A percentile compares a stretch with the other conserved stretches of the same genome.
Conservation (phyloP, 169 alveolate species). For the Plasmodium billcollinsi region DNA sequence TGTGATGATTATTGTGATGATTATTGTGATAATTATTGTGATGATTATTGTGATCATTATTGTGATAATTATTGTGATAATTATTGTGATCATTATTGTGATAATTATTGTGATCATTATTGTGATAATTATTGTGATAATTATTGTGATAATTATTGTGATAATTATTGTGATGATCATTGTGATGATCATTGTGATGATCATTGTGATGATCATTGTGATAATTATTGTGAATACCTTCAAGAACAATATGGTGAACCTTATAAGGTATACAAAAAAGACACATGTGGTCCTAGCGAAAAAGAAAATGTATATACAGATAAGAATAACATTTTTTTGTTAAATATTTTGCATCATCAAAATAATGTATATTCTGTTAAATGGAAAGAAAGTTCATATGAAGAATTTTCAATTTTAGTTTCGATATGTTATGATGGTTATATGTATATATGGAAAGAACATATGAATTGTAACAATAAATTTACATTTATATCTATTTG, state of each 20-base stretch:
- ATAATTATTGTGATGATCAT: neutral
- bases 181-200: neutral
- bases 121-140: neutral
- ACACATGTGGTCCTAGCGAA: neutral
- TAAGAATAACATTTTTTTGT: conserved; percentile 25
- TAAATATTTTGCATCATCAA: conserved; percentile 62
- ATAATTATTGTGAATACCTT: neutral
- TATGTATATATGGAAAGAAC: conserved; percentile 70
- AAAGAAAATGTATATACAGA: conserved; percentile 49
- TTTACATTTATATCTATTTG: conserved; percentile 62
- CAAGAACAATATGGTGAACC: neutral
- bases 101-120: conserved; percentile 1
- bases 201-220: neutral
- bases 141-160: neutral
- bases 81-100: neutral
- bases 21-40: neutral
- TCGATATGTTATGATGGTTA: conserved; percentile 75
- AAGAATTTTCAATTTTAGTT: conserved; percentile 24
- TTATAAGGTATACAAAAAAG: neutral
- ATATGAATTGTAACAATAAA: conserved; percentile 53
- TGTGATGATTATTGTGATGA: conserved; percentile 4
- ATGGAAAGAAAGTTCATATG: conserved; percentile 55
- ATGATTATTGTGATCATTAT: neutral
- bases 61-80: conserved; percentile 1
- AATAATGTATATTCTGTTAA: conserved; percentile 51